phyloP scores from a whole-genome alignment of 257 asterid species.

The Paraleonurus japonicus region DNA sequence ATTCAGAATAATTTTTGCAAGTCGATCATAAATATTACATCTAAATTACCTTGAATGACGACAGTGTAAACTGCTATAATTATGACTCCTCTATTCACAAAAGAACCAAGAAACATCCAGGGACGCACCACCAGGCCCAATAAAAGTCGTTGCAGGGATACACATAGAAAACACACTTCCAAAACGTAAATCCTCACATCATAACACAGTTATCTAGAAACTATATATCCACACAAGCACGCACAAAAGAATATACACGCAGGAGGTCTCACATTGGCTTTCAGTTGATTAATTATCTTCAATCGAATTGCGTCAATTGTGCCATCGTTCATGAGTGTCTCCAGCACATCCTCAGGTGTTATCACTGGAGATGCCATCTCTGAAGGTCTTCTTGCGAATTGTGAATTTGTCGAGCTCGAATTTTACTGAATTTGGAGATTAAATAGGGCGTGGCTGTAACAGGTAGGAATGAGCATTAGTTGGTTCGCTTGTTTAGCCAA shows the following conservation, averaged over 20 bases:
- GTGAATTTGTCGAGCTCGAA: not conserved
- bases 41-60: not conserved
- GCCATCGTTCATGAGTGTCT: conserved; percentile 92
- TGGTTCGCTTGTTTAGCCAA: not conserved
- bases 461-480: not conserved
- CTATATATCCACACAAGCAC: not conserved
- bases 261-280: conserved; percentile 67
- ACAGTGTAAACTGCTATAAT: not conserved
- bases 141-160: not conserved
- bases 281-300: conserved; percentile 84
- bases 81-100: not conserved
- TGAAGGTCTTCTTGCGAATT: conserved; percentile 13
- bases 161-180: not conserved
- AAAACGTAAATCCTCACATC: not conserved
- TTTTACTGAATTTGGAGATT: not conserved
- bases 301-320: conserved; percentile 83
- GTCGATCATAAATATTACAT: not conserved
- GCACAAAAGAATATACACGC: not conserved
- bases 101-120: not conserved
- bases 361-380: conserved; percentile 61
- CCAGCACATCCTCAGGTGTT: conserved; percentile 85
- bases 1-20: not conserved
- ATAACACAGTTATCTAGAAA: not conserved
- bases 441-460: not conserved
- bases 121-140: not conserved